These are phyloP conservation scores for Cyclotella sp. DNA, from an alignment of 108 stramenopile genomes.

Conservation along the genomic window DNA sequence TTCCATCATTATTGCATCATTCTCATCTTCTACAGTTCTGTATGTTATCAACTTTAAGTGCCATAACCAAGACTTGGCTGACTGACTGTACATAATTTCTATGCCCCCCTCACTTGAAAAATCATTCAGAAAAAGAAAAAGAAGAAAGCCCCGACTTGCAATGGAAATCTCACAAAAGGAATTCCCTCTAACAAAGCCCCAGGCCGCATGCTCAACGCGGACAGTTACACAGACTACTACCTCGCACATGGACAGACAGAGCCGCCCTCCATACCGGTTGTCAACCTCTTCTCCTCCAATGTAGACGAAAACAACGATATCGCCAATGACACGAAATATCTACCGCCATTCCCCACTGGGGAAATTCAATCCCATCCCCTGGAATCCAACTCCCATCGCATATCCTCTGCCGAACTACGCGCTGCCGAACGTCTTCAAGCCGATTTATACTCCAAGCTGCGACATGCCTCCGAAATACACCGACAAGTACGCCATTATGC, in stretches of 20 bases:
- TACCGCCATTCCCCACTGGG: slow-evolving; percentile 84
- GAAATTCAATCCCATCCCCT: slow-evolving; percentile 91
- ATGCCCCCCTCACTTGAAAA: not conserved
- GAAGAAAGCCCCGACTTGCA: slow-evolving; percentile 38
- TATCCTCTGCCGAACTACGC: slow-evolving; percentile 87
- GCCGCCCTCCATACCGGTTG: slow-evolving; percentile 93
- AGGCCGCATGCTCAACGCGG: slow-evolving; percentile 75
- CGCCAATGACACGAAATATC: slow-evolving; percentile 6
- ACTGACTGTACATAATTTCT: not conserved
- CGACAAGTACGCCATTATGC: slow-evolving; percentile 96
- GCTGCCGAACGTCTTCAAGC: slow-evolving; percentile 81
- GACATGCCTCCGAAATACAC: slow-evolving; percentile 94
- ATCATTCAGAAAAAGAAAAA: slow-evolving; percentile 89
- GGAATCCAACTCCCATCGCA: slow-evolving; percentile 85
- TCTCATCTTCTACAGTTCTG: not conserved
- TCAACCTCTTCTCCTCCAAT: slow-evolving; percentile 56
- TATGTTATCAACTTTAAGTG: not conserved
- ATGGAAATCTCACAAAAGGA: slow-evolving; percentile 38
- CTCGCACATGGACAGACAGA: slow-evolving; percentile 95
- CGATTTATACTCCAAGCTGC: slow-evolving; percentile 89
- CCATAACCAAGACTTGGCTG: not conserved
- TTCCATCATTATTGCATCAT: not conserved
- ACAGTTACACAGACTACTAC: slow-evolving; percentile 93
- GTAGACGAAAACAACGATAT: slow-evolving; percentile 28
- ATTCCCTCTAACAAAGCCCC: slow-evolving; percentile 79